phyloP scores from a whole-genome alignment of 208 protist genomes.

The Vickermania ingenoplastis region DNA sequence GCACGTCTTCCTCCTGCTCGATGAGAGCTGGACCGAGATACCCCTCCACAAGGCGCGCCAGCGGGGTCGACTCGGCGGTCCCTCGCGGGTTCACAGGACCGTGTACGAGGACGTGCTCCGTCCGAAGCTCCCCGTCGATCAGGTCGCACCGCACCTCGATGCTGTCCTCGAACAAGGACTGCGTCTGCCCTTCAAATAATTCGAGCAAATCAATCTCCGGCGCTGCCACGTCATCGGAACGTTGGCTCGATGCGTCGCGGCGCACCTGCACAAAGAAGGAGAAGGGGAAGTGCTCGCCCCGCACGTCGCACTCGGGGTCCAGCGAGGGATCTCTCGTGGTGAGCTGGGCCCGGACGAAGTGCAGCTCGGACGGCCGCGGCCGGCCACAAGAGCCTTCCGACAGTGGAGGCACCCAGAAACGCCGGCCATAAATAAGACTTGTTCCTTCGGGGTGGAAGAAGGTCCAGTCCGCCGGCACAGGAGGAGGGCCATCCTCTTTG shows the following conservation, averaged over 20 bases:
- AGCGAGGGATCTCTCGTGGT: slow-evolving; percentile 70
- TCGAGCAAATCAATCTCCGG: not conserved
- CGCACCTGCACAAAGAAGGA: slow-evolving; percentile 59
- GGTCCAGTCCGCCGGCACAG: slow-evolving; percentile 53
- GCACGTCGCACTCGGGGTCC: slow-evolving; percentile 78
- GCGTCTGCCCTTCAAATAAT: slow-evolving; percentile 14
- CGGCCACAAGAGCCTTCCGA: not conserved
- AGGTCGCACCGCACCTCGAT: slow-evolving; percentile 70
- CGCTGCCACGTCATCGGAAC: not conserved
- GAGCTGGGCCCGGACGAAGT: slow-evolving; percentile 70
- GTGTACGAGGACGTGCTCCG: slow-evolving; percentile 67
- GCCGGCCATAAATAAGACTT: slow-evolving; percentile 60
- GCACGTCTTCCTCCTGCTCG: slow-evolving; percentile 72
- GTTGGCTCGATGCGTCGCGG: not conserved
- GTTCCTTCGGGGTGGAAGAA: slow-evolving; percentile 63
- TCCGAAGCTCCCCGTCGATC: slow-evolving; percentile 66
- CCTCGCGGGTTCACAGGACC: slow-evolving; percentile 5
- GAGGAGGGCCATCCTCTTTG: slow-evolving; percentile 62
- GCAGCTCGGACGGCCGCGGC: slow-evolving; percentile 27
- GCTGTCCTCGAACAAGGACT: slow-evolving; percentile 52
- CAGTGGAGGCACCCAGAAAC: slow-evolving; percentile 43
- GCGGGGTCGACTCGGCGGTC: not conserved
- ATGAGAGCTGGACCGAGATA: slow-evolving; percentile 69
- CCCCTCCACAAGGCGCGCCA: slow-evolving; percentile 30
- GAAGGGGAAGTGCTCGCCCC: slow-evolving; percentile 81